These are phyloP conservation scores for Cladosporium sp. DNA, from an alignment of 2,329 filamentous ascomycete species.

Conservation along the genomic window DNA sequence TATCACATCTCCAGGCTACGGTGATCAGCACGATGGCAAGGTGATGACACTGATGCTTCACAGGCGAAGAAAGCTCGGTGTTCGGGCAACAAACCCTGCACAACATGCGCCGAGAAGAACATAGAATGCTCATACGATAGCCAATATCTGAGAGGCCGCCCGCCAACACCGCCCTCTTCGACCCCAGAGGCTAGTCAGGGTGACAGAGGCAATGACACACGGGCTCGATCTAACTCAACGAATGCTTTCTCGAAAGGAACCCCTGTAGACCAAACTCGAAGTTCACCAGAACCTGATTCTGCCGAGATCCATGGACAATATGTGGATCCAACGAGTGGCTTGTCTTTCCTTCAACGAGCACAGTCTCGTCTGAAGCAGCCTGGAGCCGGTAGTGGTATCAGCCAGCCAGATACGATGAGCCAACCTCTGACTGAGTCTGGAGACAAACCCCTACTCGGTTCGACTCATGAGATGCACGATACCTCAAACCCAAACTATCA, in stretches of 20 bases:
- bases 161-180: conserved; percentile 35
- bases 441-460: conserved; percentile 45
- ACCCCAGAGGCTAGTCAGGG: conserved; percentile 5
- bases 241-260: too few species aligned
- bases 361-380: conserved; percentile 55
- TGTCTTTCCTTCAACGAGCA: conserved; percentile 61
- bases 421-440: conserved; percentile 49
- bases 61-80: conserved; percentile 32
- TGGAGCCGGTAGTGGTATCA: conserved; percentile 14
- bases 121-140: conserved; percentile 43
- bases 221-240: too few species aligned
- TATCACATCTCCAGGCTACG: not conserved
- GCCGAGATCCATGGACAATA: conserved; percentile 54
- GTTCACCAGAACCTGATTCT: conserved; percentile 44
- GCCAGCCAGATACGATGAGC: not conserved
- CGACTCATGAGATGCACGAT: conserved; percentile 29
- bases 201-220: not conserved
- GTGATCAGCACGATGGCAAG: not conserved
- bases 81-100: conserved; percentile 34
- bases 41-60: not conserved
- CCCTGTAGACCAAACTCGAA: not conserved
- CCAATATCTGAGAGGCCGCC: conserved; percentile 43
- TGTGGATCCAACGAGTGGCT: conserved; percentile 49
- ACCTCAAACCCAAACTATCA: not conserved
- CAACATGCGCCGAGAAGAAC: conserved; percentile 27